phyloP scores from a whole-genome alignment of 164 flowering plant genomes.

The Stephania japonica region DNA sequence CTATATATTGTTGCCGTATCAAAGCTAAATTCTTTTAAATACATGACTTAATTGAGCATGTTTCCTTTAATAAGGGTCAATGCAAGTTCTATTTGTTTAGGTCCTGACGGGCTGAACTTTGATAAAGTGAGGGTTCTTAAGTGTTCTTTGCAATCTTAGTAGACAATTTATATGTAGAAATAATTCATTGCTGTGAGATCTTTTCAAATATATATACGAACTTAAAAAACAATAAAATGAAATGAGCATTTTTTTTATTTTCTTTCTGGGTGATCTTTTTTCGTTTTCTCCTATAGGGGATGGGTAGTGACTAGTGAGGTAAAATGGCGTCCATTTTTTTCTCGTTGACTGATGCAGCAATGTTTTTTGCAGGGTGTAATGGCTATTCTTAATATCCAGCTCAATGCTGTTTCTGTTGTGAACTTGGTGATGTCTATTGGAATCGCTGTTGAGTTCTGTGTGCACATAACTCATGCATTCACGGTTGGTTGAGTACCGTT shows the following conservation, averaged over 20 bases:
- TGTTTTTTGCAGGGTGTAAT: conserved; percentile 84
- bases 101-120: too few species aligned
- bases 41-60: too few species aligned
- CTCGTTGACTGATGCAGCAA: conserved; percentile 11
- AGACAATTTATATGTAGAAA: background rate
- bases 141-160: too few species aligned
- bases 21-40: too few species aligned
- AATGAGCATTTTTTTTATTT: background rate
- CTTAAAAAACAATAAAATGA: background rate
- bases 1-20: too few species aligned
- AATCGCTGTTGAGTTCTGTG: conserved; percentile 95
- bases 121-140: too few species aligned
- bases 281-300: too few species aligned
- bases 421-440: conserved; percentile 97
- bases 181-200: background rate
- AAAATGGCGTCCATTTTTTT: too few species aligned
- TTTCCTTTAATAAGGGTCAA: too few species aligned
- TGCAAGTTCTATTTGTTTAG: too few species aligned
- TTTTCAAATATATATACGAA: background rate
- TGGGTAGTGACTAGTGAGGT: too few species aligned
- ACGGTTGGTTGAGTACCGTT: conserved; percentile 45
- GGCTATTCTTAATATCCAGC: conserved; percentile 84
- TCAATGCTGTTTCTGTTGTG: conserved; percentile 96
- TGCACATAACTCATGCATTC: conserved; percentile 93
- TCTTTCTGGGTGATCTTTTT: too few species aligned